phyloP scores from a whole-genome alignment of 169 alveolate genomes.

The Plasmodium coatneyi region DNA sequence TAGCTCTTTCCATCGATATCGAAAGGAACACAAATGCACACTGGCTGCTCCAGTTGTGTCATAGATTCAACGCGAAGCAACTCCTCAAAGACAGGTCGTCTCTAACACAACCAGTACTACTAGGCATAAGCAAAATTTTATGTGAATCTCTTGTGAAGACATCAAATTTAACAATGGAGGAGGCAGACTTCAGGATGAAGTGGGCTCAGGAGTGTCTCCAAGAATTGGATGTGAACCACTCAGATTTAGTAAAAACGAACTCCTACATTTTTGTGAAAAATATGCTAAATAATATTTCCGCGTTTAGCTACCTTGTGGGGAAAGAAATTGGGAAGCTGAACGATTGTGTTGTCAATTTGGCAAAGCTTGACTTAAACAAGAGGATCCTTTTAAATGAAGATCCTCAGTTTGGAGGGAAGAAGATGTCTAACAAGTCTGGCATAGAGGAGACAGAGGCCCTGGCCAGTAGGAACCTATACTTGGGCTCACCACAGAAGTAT shows the following conservation, averaged over 20 bases:
- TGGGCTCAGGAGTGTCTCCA: slow-evolving; percentile 40
- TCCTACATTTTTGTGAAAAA: slow-evolving; percentile 45
- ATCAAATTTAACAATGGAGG: slow-evolving; percentile 11
- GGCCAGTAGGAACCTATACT: background rate
- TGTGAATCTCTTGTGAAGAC: slow-evolving; percentile 46
- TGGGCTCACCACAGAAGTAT: slow-evolving; percentile 1
- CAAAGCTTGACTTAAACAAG: background rate
- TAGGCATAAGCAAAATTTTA: slow-evolving; percentile 54
- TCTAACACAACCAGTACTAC: slow-evolving; percentile 60
- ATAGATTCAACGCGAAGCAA: slow-evolving; percentile 12
- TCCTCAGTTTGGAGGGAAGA: background rate
- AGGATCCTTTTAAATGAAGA: slow-evolving; percentile 6
- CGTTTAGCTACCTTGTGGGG: slow-evolving; percentile 35
- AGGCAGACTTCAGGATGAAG: slow-evolving; percentile 32
- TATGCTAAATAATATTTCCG: slow-evolving; percentile 39
- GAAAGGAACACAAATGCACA: slow-evolving; percentile 56
- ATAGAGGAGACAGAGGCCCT: background rate
- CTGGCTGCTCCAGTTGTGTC: slow-evolving; percentile 60
- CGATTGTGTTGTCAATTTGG: background rate
- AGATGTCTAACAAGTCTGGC: background rate
- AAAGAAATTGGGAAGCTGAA: background rate
- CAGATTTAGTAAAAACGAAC: slow-evolving; percentile 47
- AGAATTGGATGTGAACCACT: slow-evolving; percentile 26
- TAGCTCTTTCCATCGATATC: slow-evolving; percentile 61
- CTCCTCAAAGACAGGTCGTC: background rate